phyloP scores from a whole-genome alignment of 2,329 filamentous ascomycete genomes.

The Paracoccidioides brasiliensis region DNA sequence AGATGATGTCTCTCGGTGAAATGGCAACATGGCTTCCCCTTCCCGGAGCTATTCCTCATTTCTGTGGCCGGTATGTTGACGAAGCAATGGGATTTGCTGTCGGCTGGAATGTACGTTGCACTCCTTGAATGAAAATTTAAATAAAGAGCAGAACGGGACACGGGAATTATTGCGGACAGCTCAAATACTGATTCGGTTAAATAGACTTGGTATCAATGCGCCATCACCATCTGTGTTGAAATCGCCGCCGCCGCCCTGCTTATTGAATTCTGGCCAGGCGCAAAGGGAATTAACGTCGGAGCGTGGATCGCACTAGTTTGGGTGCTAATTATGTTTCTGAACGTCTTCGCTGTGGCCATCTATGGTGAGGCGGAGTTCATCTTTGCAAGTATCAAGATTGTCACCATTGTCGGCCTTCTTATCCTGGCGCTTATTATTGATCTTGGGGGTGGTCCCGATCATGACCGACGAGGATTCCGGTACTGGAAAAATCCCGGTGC shows the following conservation, averaged over 20 bases:
- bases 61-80: constrained; percentile 31
- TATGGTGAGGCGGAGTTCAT: constrained; percentile 41
- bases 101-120: constrained; percentile 38
- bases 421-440: constrained; percentile 44
- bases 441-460: constrained; percentile 47
- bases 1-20: constrained; percentile 35
- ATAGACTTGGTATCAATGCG: constrained; percentile 21
- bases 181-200: neutral
- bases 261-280: constrained; percentile 46
- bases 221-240: constrained; percentile 36
- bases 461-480: constrained; percentile 48
- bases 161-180: neutral
- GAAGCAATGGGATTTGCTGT: constrained; percentile 37
- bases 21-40: constrained; percentile 38
- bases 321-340: constrained; percentile 47
- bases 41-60: constrained; percentile 37
- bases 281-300: constrained; percentile 21
- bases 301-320: constrained; percentile 41
- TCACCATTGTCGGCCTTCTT: constrained; percentile 35
- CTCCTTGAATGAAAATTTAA: constrained; percentile 47
- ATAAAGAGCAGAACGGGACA: neutral
- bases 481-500: constrained; percentile 59
- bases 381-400: constrained; percentile 40
- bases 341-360: constrained; percentile 42
- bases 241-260: constrained; percentile 51